Conservation (phyloP, 495 filamentous ascomycete genomes). For the Bacidia gigantensis region DNA sequence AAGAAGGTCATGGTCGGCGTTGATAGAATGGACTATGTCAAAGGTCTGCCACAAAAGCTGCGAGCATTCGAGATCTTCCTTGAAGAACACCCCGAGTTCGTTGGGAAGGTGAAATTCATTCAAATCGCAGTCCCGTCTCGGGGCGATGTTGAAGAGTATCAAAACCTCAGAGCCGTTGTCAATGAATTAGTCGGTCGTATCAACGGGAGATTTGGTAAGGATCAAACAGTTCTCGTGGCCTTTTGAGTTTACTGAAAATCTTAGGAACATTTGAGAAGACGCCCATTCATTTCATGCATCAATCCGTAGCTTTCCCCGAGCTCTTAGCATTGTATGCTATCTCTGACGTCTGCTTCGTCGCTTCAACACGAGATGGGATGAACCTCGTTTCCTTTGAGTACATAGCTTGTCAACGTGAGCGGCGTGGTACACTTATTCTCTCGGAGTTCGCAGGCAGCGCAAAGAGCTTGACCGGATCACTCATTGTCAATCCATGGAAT, state of each 20-base stretch:
- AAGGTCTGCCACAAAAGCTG: conserved; percentile 88
- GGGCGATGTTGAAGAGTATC: conserved; percentile 91
- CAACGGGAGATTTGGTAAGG: conserved; percentile 72
- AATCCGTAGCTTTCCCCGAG: conserved; percentile 77
- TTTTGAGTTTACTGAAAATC: conserved; percentile 18
- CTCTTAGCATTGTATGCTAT: conserved; percentile 85
- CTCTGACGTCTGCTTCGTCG: conserved; percentile 79
- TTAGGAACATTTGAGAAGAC: conserved; percentile 77
- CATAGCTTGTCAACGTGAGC: conserved; percentile 72
- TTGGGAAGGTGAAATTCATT: conserved; percentile 80
- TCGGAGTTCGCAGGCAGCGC: conserved; percentile 90
- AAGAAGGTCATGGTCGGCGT: conserved; percentile 87
- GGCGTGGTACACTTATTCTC: conserved; percentile 78
- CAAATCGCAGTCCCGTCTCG: conserved; percentile 87
- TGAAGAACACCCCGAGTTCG: conserved; percentile 81
- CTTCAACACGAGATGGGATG: conserved; percentile 91
- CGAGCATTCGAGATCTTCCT: conserved; percentile 85
- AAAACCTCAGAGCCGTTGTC: conserved; percentile 79
- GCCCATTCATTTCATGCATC: conserved; percentile 89
- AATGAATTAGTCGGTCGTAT: conserved; percentile 85
- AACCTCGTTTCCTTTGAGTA: conserved; percentile 95
- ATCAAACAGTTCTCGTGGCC: neutral
- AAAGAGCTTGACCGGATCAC: conserved; percentile 68
- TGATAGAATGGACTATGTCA: conserved; percentile 89
- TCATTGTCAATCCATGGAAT: conserved; percentile 89